Evolutionary conservation across 768 basidiomycete species (phyloP).

Genomic region (Ephemerocybe angulata): DNA sequence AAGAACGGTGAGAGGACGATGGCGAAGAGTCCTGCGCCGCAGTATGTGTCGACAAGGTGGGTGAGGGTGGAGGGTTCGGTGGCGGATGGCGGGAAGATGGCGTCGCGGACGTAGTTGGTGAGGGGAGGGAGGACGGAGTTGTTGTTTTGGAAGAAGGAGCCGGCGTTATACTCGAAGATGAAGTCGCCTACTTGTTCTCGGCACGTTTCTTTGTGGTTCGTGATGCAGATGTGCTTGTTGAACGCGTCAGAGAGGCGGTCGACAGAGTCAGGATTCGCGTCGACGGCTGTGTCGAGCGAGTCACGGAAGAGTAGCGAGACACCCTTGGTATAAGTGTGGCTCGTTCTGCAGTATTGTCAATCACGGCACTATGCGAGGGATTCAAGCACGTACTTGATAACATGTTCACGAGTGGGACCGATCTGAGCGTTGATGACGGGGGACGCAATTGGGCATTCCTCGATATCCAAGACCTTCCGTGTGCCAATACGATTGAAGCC

Average conservation of each 20-base stretch:
- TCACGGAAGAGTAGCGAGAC: slow-evolving; percentile 91
- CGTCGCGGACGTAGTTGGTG: slow-evolving; percentile 76
- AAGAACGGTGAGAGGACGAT: slow-evolving; percentile 79
- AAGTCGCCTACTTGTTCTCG: slow-evolving; percentile 81
- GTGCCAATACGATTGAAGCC: slow-evolving; percentile 85
- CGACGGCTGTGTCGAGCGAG: slow-evolving; percentile 43
- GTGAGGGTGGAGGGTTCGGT: slow-evolving; percentile 42
- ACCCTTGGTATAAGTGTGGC: slow-evolving; percentile 77
- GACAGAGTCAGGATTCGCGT: slow-evolving; percentile 20
- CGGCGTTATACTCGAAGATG: slow-evolving; percentile 80
- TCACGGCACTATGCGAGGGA: not conserved
- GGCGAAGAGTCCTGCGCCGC: slow-evolving; percentile 85
- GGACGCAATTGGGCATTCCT: slow-evolving; percentile 95
- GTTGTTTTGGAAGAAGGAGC: slow-evolving; percentile 99
- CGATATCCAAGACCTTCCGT: slow-evolving; percentile 82
- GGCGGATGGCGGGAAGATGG: slow-evolving; percentile 48
- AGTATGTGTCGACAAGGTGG: slow-evolving; percentile 94
- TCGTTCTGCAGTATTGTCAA: slow-evolving; percentile 49
- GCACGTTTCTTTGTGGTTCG: slow-evolving; percentile 74
- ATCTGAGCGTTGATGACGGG: slow-evolving; percentile 71
- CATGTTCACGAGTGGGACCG: slow-evolving; percentile 54
- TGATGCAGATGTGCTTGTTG: slow-evolving; percentile 73
- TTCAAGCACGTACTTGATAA: slow-evolving; percentile 54
- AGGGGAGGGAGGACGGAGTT: slow-evolving; percentile 85
- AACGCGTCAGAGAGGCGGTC: slow-evolving; percentile 37